phyloP scores from a whole-genome alignment of 1,284 basidiomycete genomes.

The Cutaneotrichosporon dermatis region DNA sequence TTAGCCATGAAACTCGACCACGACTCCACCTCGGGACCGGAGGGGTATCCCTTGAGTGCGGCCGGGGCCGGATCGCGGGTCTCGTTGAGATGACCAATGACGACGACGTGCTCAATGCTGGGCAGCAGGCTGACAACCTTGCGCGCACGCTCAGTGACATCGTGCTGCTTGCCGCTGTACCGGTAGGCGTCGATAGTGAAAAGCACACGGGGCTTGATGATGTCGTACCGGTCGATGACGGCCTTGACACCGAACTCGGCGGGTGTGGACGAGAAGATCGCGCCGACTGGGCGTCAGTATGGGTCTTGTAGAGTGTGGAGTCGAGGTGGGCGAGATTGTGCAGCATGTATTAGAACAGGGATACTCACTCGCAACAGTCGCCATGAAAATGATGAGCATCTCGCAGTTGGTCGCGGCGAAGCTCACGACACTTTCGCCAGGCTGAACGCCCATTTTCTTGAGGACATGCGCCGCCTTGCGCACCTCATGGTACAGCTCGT shows the following conservation, averaged over 20 bases:
- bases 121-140: slow-evolving; percentile 22
- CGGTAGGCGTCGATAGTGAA: slow-evolving; percentile 43
- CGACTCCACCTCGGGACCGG: slow-evolving; percentile 3
- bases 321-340: too few relatives aligned
- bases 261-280: slow-evolving; percentile 26
- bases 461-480: slow-evolving; percentile 13
- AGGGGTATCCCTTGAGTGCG: slow-evolving; percentile 14
- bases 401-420: slow-evolving; percentile 20
- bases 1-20: slow-evolving; percentile 17
- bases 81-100: slow-evolving; percentile 30
- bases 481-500: slow-evolving; percentile 21
- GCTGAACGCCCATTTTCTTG: slow-evolving; percentile 15
- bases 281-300: slow-evolving; percentile 16
- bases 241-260: slow-evolving; percentile 29
- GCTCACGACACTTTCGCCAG: slow-evolving; percentile 16
- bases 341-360: too few relatives aligned
- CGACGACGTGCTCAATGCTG: slow-evolving; percentile 30
- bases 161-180: slow-evolving; percentile 38
- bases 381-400: slow-evolving; percentile 20
- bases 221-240: slow-evolving; percentile 26
- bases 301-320: not conserved
- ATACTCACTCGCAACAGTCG: slow-evolving; percentile 9
- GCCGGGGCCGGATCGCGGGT: slow-evolving; percentile 23
- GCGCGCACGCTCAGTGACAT: slow-evolving; percentile 25
- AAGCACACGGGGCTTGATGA: slow-evolving; percentile 44